phyloP scores from a whole-genome alignment of 1,284 basidiomycete genomes.

The Moesziomyces sp. region DNA sequence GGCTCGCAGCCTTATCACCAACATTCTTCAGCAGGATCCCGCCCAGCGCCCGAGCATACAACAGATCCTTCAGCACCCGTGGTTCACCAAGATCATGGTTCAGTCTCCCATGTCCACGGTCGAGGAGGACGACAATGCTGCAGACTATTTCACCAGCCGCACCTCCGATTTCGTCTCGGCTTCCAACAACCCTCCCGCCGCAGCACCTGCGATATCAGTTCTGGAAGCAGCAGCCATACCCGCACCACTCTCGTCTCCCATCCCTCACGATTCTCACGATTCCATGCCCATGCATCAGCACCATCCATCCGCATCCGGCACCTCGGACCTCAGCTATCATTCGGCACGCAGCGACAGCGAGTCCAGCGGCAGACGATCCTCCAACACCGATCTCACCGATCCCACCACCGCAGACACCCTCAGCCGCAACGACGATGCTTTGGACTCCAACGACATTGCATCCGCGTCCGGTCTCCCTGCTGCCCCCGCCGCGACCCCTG shows the following conservation, averaged over 20 bases:
- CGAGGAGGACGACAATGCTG: slow-evolving; percentile 37
- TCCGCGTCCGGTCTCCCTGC: neutral
- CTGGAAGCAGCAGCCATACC: neutral
- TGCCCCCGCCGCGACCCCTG: neutral
- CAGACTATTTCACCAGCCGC: slow-evolving; percentile 26
- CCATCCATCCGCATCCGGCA: slow-evolving; percentile 32
- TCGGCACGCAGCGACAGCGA: slow-evolving; percentile 58
- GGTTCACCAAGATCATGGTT: slow-evolving; percentile 74
- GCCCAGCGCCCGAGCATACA: slow-evolving; percentile 81
- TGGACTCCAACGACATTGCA: slow-evolving; percentile 3
- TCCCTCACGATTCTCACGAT: neutral
- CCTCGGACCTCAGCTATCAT: slow-evolving; percentile 54
- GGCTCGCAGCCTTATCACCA: slow-evolving; percentile 80
- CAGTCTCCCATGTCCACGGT: slow-evolving; percentile 53
- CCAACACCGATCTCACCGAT: slow-evolving; percentile 48
- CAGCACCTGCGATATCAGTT: neutral
- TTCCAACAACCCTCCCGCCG: neutral
- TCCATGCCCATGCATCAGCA: slow-evolving; percentile 17
- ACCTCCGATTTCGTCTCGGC: neutral
- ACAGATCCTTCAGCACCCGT: slow-evolving; percentile 86
- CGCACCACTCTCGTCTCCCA: neutral
- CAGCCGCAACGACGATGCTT: slow-evolving; percentile 22
- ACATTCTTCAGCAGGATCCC: slow-evolving; percentile 84
- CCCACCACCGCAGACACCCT: slow-evolving; percentile 45
- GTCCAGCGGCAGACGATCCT: slow-evolving; percentile 55